Conservation (phyloP, 2,329 filamentous ascomycete species). For the Amauroascus verrucosus region DNA sequence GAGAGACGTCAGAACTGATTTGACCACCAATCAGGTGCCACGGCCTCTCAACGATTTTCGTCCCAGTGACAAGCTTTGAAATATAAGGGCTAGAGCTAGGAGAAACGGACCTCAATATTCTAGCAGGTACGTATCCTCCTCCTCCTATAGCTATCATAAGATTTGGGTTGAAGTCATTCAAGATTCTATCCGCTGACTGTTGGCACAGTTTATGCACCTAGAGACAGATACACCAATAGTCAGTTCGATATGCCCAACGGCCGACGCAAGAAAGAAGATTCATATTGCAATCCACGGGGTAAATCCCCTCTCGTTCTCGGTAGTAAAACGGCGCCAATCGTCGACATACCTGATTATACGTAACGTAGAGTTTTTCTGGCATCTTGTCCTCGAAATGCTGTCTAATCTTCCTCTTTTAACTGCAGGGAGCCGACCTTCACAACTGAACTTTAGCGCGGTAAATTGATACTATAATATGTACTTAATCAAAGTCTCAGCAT, state of each 20-base stretch:
- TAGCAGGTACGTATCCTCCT: slow-evolving; percentile 91
- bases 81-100: neutral
- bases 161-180: slow-evolving; percentile 78
- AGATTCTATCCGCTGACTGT: slow-evolving; percentile 67
- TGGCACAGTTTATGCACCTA: slow-evolving; percentile 98
- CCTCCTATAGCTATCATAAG: slow-evolving; percentile 98
- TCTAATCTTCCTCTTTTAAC: neutral
- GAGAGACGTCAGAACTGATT: neutral
- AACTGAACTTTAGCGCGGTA: neutral
- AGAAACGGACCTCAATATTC: slow-evolving; percentile 63
- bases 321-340: neutral
- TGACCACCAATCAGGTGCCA: neutral
- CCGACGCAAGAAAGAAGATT: neutral
- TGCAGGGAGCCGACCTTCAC: neutral
- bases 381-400: slow-evolving; percentile 42
- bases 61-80: too few relatives aligned
- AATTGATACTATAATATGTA: neutral
- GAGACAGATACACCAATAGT: slow-evolving; percentile 6
- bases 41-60: neutral
- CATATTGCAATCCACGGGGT: neutral
- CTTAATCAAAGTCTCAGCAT: too few relatives aligned
- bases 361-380: slow-evolving; percentile 79
- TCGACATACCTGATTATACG: slow-evolving; percentile 77
- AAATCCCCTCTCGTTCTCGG: too few relatives aligned
- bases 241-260: neutral